Conservation (phyloP, 805 yeast species). For the Saccharomycopsis sp. region DNA sequence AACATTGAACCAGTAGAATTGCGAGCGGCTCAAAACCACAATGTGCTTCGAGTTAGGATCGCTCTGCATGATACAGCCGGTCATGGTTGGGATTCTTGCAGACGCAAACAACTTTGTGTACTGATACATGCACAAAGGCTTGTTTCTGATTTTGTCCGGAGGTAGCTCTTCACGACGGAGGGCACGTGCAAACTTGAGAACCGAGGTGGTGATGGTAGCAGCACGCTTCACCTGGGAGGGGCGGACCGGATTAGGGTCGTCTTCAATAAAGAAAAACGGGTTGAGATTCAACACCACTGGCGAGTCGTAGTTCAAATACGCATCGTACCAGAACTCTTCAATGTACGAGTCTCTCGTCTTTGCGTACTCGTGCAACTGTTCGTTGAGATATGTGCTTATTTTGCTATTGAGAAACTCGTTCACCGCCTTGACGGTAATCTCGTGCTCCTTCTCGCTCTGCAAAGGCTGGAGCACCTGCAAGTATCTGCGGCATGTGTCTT, state of each 20-base stretch:
- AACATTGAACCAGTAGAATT: slow-evolving; percentile 93
- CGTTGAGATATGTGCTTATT: slow-evolving; percentile 54
- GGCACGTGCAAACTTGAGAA: slow-evolving; percentile 75
- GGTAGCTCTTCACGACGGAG: slow-evolving; percentile 67
- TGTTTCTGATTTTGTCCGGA: slow-evolving; percentile 57
- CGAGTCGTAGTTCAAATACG: slow-evolving; percentile 79
- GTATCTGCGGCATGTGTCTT: slow-evolving; percentile 60
- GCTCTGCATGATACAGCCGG: slow-evolving; percentile 81
- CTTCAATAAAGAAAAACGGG: slow-evolving; percentile 85
- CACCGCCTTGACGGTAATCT: slow-evolving; percentile 53
- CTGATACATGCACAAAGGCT: slow-evolving; percentile 84
- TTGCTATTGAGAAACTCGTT: slow-evolving; percentile 42
- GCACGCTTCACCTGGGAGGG: slow-evolving; percentile 69
- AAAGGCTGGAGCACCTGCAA: slow-evolving; percentile 66
- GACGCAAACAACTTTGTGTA: slow-evolving; percentile 83
- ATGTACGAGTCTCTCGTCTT: slow-evolving; percentile 69
- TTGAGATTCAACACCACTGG: slow-evolving; percentile 88
- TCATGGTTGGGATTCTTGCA: slow-evolving; percentile 73
- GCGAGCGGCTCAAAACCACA: slow-evolving; percentile 75
- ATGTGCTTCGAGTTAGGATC: slow-evolving; percentile 73
- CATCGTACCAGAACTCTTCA: slow-evolving; percentile 92
- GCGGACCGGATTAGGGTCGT: slow-evolving; percentile 55
- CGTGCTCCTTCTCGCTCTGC: slow-evolving; percentile 71
- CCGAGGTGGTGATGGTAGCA: slow-evolving; percentile 67
- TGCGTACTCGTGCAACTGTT: slow-evolving; percentile 54